These are phyloP conservation scores for Neostapfia colusana DNA, from an alignment of 176 grass and related monocot genomes.

Conservation along the genomic window DNA sequence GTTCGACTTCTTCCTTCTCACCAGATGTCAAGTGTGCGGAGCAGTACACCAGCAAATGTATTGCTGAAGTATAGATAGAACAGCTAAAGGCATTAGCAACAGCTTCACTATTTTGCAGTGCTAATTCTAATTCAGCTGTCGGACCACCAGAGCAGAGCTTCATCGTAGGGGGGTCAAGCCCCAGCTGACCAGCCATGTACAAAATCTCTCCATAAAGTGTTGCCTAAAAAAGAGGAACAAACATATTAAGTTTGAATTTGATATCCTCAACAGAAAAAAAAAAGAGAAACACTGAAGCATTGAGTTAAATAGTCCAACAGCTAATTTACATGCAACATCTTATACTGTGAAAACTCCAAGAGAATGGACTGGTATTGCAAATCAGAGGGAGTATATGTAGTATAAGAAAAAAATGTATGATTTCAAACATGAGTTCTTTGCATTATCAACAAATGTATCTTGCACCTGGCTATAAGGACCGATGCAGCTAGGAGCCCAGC, in stretches of 20 bases:
- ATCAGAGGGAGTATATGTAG: not conserved
- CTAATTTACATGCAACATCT: not conserved
- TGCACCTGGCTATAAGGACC: conserved; percentile 95
- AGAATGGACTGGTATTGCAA: not conserved
- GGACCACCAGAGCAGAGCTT: conserved; percentile 62
- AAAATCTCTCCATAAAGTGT: conserved; percentile 74
- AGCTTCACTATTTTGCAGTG: conserved; percentile 74
- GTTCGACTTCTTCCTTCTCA: too few relatives aligned
- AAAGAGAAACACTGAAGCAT: not conserved
- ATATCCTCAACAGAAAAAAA: not conserved
- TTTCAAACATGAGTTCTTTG: conserved; percentile 6
- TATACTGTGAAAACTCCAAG: conserved; percentile 14
- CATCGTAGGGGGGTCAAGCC: conserved; percentile 87
- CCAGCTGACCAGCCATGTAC: conserved; percentile 91
- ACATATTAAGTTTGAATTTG: not conserved
- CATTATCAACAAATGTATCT: not conserved
- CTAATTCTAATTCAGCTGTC: conserved; percentile 62
- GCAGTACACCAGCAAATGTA: too few relatives aligned
- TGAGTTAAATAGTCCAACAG: not conserved
- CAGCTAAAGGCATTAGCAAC: conserved; percentile 70
- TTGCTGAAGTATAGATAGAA: conserved; percentile 70
- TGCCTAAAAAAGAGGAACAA: conserved; percentile 54
- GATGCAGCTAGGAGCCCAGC: conserved; percentile 98
- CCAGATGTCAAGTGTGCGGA: too few relatives aligned
- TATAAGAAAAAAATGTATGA: not conserved